Base-by-base conservation (phyloP, 2,329 filamentous ascomycete genomes). In the Colletotrichum zoysiae region DNA sequence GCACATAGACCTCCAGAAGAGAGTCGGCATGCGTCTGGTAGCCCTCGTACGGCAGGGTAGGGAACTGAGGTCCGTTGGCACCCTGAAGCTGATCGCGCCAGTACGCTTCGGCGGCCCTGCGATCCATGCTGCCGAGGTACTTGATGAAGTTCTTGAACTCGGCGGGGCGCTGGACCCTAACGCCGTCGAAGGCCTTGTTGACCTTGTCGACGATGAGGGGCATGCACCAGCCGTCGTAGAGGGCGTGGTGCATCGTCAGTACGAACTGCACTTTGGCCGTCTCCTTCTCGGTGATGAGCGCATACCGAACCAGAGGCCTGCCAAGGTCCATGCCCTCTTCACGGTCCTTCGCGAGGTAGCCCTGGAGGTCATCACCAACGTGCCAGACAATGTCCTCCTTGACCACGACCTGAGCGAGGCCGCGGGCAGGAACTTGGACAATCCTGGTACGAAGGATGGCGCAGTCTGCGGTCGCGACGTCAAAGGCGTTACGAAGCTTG, bases 201-300 rank as follows among this genome's bases (percentile, higher is more conserved):
- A 87, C 82, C 50, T 83, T 82, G 35, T 86, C 84, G 26, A 87
- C 81, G 2, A 87, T 77, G 3, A 87, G 76, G 5, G 84, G 84
- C 83, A 88, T 85, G 0, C 83, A 85, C 87, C 87, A 89, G 33
- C 87, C 87, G 63, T 90, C 87, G 70, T 89, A 90, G 0, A 89
- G 76, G 5, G 84, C 85, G 73, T 89, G 87, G 73, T 89, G 87
- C 79, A 88, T 85, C 1, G 86, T 86, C 73, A 87, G 78, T n/a
- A 89, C 83, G 72, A 89, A 87, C 74, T 83, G 80, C 20, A 79
- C 76, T 57, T 78, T 81, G 46, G 76, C 78, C 5, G 76, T 77
- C 8, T 75, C 73, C 4, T 75, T 71, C 42, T 81, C 79, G 4
- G 78, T 66, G 16, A 86, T 78, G 18, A 87, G 76, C 5, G 82